Percentiles rank a stretch among this genome's conserved stretches.
phyloP scores from a whole-genome alignment of 768 basidiomycete genomes.

The Suillus plorans region DNA sequence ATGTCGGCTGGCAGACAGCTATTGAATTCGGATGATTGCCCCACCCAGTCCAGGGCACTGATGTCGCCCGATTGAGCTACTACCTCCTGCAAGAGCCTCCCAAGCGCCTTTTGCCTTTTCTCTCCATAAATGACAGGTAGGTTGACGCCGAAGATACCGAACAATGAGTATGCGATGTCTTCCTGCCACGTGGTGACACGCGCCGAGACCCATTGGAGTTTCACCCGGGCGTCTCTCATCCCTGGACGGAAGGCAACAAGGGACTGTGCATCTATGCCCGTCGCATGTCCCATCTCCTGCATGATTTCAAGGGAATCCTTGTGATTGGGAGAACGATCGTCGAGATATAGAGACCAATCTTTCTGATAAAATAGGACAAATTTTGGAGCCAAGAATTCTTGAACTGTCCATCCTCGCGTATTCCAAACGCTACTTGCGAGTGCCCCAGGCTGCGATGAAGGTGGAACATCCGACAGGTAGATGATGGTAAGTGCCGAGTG shows the following conservation, averaged over 20 bases:
- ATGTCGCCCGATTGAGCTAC: background rate
- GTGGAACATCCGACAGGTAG: background rate
- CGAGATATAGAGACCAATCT: background rate
- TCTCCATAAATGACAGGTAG: background rate
- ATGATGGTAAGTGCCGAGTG: background rate
- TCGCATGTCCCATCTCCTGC: background rate
- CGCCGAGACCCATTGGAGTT: background rate
- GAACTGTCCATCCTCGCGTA: background rate
- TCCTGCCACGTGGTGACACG: background rate
- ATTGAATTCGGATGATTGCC: background rate
- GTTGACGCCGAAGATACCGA: background rate
- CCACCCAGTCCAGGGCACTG: background rate
- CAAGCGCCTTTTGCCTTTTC: background rate
- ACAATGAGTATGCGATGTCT: background rate
- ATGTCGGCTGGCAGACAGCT: background rate
- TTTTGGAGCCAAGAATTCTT: background rate
- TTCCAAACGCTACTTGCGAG: background rate
- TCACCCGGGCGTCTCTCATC: background rate
- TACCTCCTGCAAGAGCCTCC: background rate
- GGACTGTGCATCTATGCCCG: background rate
- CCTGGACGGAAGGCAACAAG: background rate
- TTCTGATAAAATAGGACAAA: background rate
- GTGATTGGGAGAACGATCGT: background rate
- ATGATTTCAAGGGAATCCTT: background rate
- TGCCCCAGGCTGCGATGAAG: background rate